Percentiles rank a stretch among this genome's conserved stretches.
Evolutionary conservation across 2,329 filamentous ascomycete species (phyloP).

Genomic region (Leptoxyphium fumago): DNA sequence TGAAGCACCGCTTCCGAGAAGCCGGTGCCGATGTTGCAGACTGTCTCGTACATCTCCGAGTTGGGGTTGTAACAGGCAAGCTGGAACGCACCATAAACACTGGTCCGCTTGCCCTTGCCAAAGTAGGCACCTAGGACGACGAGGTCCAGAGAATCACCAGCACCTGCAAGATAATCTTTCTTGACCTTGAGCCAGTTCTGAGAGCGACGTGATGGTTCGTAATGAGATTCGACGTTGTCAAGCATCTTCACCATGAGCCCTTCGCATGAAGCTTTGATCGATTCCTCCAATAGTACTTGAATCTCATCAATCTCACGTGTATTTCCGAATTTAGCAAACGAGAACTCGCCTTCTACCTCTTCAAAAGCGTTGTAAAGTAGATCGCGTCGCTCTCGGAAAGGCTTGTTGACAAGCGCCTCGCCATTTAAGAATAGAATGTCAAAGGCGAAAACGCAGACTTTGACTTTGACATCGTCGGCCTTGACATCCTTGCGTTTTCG

Average conservation of each 20-base stretch:
- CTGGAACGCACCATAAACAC: slow-evolving; percentile 88
- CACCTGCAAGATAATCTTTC: slow-evolving; percentile 88
- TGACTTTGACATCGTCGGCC: slow-evolving; percentile 85
- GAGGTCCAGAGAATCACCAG: slow-evolving; percentile 90
- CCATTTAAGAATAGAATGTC: slow-evolving; percentile 90
- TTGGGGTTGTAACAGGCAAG: slow-evolving; percentile 80
- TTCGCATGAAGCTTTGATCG: slow-evolving; percentile 89
- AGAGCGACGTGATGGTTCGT: slow-evolving; percentile 89
- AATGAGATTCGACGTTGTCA: slow-evolving; percentile 80
- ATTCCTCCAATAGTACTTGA: slow-evolving; percentile 80
- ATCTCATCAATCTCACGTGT: slow-evolving; percentile 87
- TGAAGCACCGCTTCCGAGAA: slow-evolving; percentile 93
- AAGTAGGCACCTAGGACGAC: slow-evolving; percentile 91
- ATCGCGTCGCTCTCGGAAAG: slow-evolving; percentile 69
- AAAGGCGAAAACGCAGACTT: slow-evolving; percentile 94
- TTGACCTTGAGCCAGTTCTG: slow-evolving; percentile 99
- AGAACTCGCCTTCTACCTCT: slow-evolving; percentile 76
- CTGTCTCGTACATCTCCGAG: slow-evolving; percentile 75
- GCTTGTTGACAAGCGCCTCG: slow-evolving; percentile 71
- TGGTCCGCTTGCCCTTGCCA: slow-evolving; percentile 89
- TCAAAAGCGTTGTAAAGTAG: slow-evolving; percentile 59
- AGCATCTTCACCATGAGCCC: slow-evolving; percentile 99
- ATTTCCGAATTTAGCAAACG: slow-evolving; percentile 75
- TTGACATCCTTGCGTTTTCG: slow-evolving; percentile 96
- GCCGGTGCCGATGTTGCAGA: slow-evolving; percentile 97